phyloP scores from a whole-genome alignment of 108 stramenopile species.

The Skeletonema menzelii region DNA sequence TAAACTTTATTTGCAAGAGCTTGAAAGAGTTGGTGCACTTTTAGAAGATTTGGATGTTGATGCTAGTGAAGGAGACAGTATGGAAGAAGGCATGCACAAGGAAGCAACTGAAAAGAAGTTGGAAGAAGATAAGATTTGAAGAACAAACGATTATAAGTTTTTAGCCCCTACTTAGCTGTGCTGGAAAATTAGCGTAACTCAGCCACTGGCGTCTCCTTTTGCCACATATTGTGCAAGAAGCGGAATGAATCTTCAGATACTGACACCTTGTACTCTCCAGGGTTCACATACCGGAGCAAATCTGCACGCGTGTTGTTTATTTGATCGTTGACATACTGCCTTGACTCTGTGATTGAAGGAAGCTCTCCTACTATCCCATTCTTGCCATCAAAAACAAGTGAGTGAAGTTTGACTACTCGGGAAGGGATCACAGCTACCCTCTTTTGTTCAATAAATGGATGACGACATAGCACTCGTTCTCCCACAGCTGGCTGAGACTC shows the following conservation, averaged over 20 bases:
- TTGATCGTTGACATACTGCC: slow-evolving; percentile 55
- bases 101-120: slow-evolving; percentile 22
- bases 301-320: slow-evolving; percentile 74
- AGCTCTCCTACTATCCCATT: slow-evolving; percentile 33
- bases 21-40: slow-evolving; percentile 33
- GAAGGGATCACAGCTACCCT: slow-evolving; percentile 83
- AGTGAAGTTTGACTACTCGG: slow-evolving; percentile 73
- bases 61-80: not conserved
- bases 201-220: slow-evolving; percentile 70
- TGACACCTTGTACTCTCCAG: slow-evolving; percentile 87
- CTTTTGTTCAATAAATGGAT: slow-evolving; percentile 90
- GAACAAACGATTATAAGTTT: not conserved
- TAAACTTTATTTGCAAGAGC: slow-evolving; percentile 28
- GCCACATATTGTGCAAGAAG: slow-evolving; percentile 92
- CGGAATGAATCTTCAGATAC: slow-evolving; percentile 77
- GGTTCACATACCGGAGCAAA: slow-evolving; percentile 81
- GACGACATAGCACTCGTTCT: slow-evolving; percentile 74
- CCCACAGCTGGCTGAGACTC: slow-evolving; percentile 65
- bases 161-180: not conserved
- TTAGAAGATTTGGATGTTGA: slow-evolving; percentile 18
- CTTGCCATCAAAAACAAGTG: slow-evolving; percentile 84
- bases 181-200: slow-evolving; percentile 52
- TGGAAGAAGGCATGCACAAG: slow-evolving; percentile 42
- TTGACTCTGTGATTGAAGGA: slow-evolving; percentile 36
- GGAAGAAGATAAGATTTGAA: not conserved